Conservation (phyloP, 2,329 filamentous ascomycete species). For the Daldinia sp. region DNA sequence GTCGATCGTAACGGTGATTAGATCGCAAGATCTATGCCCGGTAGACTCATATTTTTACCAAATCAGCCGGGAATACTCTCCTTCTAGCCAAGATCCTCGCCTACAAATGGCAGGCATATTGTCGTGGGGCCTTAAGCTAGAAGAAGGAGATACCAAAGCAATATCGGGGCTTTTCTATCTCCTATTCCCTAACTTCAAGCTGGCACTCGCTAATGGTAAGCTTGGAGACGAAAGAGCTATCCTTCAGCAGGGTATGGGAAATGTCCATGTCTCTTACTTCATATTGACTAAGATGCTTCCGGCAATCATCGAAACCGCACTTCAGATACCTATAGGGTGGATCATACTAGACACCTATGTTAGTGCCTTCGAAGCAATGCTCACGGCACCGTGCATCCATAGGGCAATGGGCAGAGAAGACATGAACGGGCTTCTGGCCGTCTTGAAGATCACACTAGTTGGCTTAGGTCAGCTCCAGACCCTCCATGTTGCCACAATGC, state of each 20-base stretch:
- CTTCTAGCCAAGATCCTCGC: slow-evolving; percentile 63
- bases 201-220: slow-evolving; percentile 59
- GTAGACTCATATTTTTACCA: slow-evolving; percentile 66
- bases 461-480: slow-evolving; percentile 42
- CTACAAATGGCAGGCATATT: slow-evolving; percentile 64
- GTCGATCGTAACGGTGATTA: slow-evolving; percentile 61
- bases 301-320: slow-evolving; percentile 55
- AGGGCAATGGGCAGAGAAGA: slow-evolving; percentile 49
- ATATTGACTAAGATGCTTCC: slow-evolving; percentile 63
- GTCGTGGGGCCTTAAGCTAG: slow-evolving; percentile 63
- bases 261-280: slow-evolving; percentile 56
- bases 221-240: slow-evolving; percentile 58
- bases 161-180: slow-evolving; percentile 63
- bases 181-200: slow-evolving; percentile 65
- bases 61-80: slow-evolving; percentile 64
- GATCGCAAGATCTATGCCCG: slow-evolving; percentile 62
- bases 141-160: slow-evolving; percentile 59
- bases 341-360: slow-evolving; percentile 61
- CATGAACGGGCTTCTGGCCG: slow-evolving; percentile 45
- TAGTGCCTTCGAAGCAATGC: slow-evolving; percentile 51
- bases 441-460: slow-evolving; percentile 46
- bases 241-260: slow-evolving; percentile 58
- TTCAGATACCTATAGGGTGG: slow-evolving; percentile 51
- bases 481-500: slow-evolving; percentile 33
- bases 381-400: slow-evolving; percentile 49